Evolutionary conservation across 139 green algal species (phyloP).

Genomic region (Chlamydomonas sp.): DNA sequence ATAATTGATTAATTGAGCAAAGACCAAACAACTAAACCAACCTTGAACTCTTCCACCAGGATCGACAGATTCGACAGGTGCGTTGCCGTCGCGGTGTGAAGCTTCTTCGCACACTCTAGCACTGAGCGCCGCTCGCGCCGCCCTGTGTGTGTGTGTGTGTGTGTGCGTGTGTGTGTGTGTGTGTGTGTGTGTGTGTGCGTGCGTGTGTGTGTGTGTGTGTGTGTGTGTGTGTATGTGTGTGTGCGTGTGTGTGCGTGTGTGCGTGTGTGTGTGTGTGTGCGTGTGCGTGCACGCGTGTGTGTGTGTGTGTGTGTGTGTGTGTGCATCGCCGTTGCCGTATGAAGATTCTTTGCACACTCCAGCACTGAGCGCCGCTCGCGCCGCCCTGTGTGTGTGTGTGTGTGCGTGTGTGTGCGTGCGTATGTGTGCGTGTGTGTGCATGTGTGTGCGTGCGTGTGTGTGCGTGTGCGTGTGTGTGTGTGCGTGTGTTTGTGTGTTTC

Average conservation of each 20-base stretch:
- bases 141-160: conserved; percentile 9
- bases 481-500: too few relatives aligned
- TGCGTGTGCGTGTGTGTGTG: background rate
- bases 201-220: background rate
- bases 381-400: conserved; percentile 1
- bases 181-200: conserved; percentile 4
- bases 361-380: background rate
- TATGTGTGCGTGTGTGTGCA: background rate
- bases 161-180: conserved; percentile 14
- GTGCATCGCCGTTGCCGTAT: background rate
- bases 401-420: conserved; percentile 13
- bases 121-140: background rate
- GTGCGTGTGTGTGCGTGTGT: too few relatives aligned
- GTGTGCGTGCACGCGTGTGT: too few relatives aligned
- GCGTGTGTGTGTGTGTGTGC: too few relatives aligned
- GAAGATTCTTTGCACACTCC: background rate
- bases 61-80: background rate
- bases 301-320: too few relatives aligned
- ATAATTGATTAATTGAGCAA: too few relatives aligned
- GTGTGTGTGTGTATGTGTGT: background rate
- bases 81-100: background rate
- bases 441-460: background rate
- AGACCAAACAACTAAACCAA: too few relatives aligned
- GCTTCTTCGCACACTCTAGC: background rate
- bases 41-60: conserved; percentile 7